Conservation (phyloP, 2,329 filamentous ascomycete genomes). For the Westerdykella ornata region DNA sequence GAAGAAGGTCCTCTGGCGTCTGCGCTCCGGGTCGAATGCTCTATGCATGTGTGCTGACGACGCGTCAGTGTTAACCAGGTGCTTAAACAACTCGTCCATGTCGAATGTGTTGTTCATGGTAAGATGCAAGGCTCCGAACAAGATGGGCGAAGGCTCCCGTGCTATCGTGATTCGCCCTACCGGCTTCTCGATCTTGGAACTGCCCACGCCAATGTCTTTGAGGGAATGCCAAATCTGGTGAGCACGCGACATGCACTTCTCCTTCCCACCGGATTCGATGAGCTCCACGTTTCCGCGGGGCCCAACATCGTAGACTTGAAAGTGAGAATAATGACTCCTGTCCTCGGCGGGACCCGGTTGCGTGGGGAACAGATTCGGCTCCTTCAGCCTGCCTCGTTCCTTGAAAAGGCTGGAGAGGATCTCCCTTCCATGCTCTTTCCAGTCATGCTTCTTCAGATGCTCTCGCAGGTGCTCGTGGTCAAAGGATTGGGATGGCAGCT, state of each 20-base stretch:
- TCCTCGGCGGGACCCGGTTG: slow-evolving; percentile 40
- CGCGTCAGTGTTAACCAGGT: slow-evolving; percentile 46
- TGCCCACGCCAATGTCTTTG: slow-evolving; percentile 31
- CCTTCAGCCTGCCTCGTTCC: slow-evolving; percentile 40
- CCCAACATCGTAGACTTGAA: slow-evolving; percentile 53
- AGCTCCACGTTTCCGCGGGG: slow-evolving; percentile 41
- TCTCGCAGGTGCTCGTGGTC: slow-evolving; percentile 42
- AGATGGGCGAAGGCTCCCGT: slow-evolving; percentile 54
- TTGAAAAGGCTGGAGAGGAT: slow-evolving; percentile 41
- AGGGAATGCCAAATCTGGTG: slow-evolving; percentile 28
- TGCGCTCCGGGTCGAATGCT: slow-evolving; percentile 41
- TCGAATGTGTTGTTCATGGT: slow-evolving; percentile 54
- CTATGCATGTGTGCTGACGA: slow-evolving; percentile 46
- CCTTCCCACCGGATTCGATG: slow-evolving; percentile 28
- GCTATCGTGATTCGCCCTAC: slow-evolving; percentile 56
- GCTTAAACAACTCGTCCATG: slow-evolving; percentile 54
- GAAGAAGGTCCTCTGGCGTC: slow-evolving; percentile 53
- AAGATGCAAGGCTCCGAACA: slow-evolving; percentile 54
- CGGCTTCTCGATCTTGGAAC: slow-evolving; percentile 40
- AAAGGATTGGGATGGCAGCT: slow-evolving; percentile 37
- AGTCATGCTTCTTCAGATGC: slow-evolving; percentile 41
- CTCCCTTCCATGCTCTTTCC: slow-evolving; percentile 37
- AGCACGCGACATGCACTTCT: slow-evolving; percentile 32
- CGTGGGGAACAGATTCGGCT: slow-evolving; percentile 40
- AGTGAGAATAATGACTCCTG: slow-evolving; percentile 42